A percentile compares a stretch with the other conserved stretches of the same genome.
Evolutionary conservation across 169 alveolate species (phyloP).

Genomic region (Plasmodium coatneyi): DNA sequence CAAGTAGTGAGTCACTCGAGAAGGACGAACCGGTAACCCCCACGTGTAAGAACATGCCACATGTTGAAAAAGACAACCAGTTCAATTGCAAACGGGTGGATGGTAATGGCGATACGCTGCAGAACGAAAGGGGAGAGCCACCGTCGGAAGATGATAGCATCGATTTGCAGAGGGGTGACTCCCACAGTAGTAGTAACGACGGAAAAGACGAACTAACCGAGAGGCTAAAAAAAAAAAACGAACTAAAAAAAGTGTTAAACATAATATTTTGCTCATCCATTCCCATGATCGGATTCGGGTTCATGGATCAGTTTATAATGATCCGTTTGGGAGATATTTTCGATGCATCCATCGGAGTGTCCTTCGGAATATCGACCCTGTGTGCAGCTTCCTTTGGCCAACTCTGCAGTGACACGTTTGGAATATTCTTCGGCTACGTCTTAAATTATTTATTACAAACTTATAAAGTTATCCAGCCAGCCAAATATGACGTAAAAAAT

Average conservation of each 20-base stretch:
- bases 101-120: not conserved
- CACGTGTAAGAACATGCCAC: not conserved
- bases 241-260: constrained; percentile 40
- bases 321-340: constrained; percentile 68
- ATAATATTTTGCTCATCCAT: constrained; percentile 70
- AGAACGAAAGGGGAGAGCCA: not conserved
- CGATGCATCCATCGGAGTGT: constrained; percentile 67
- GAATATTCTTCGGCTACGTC: constrained; percentile 48
- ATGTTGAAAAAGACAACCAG: not conserved
- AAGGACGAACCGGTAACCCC: not conserved
- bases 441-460: constrained; percentile 52
- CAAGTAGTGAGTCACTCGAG: not conserved
- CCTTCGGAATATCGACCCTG: constrained; percentile 65
- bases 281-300: constrained; percentile 72
- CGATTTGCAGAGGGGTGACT: not conserved
- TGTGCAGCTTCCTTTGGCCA: constrained; percentile 74
- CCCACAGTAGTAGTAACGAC: not conserved
- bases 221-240: constrained; percentile 18
- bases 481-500: constrained; percentile 51
- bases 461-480: constrained; percentile 33
- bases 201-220: not conserved
- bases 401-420: constrained; percentile 64
- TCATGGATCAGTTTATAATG: constrained; percentile 71
- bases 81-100: not conserved
- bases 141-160: not conserved